A percentile compares a stretch with the other conserved stretches of the same genome.
Conservation (phyloP, 768 basidiomycete species). For the Tephrocybe sp. region DNA sequence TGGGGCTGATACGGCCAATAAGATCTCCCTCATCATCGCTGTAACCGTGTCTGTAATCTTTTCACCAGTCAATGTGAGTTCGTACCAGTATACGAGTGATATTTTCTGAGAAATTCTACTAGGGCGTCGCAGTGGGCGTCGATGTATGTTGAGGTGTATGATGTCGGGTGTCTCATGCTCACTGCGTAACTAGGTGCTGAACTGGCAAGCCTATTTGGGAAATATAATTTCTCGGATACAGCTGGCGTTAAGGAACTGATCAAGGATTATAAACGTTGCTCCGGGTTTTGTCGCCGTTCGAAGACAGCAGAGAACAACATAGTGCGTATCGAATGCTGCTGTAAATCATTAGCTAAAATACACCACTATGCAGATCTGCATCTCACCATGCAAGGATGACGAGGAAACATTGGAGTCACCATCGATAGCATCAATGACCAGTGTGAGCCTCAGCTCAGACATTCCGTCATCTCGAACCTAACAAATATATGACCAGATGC, state of each 20-base stretch:
- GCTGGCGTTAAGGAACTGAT: not conserved
- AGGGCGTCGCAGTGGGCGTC: not conserved
- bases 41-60: constrained; percentile 2
- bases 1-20: too few species aligned
- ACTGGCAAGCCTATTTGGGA: not conserved
- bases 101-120: not conserved
- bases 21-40: constrained; percentile 6
- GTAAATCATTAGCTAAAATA: not conserved
- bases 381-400: not conserved
- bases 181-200: not conserved
- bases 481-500: too few species aligned
- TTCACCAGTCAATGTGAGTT: constrained; percentile 1
- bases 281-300: not conserved
- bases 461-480: too few species aligned
- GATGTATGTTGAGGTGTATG: too few species aligned
- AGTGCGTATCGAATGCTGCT: not conserved
- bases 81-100: too few species aligned
- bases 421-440: too few species aligned
- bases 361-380: not conserved
- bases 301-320: not conserved
- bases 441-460: too few species aligned
- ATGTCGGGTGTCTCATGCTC: not conserved
- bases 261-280: not conserved
- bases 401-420: too few species aligned
- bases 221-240: not conserved